Conservation (phyloP, 2,329 filamentous ascomycete species). For the Pseudogymnoascus verrucosus region DNA sequence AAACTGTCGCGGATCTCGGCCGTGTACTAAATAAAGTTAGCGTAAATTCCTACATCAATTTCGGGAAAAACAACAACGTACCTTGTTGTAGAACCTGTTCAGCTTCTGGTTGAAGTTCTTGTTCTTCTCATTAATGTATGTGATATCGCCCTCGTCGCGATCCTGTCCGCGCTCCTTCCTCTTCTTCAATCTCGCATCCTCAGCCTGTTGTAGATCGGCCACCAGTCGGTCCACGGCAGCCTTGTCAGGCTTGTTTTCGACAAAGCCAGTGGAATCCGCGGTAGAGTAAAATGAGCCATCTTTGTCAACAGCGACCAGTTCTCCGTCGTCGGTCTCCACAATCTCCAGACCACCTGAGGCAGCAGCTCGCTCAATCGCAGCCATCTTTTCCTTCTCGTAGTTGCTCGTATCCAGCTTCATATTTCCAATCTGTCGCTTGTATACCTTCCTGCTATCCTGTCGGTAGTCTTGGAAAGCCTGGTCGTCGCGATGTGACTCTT, state of each 20-base stretch:
- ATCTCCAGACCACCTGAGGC: conserved; percentile 81
- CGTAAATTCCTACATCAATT: background rate
- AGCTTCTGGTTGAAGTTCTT: conserved; percentile 99
- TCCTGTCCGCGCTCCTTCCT: conserved; percentile 68
- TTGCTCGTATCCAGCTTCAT: conserved; percentile 68
- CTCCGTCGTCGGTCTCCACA: conserved; percentile 89
- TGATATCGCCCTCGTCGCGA: conserved; percentile 85
- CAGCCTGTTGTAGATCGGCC: conserved; percentile 75
- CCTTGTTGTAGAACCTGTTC: conserved; percentile 90
- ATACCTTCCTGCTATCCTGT: conserved; percentile 82
- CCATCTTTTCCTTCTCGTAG: conserved; percentile 83
- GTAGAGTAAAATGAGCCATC: conserved; percentile 88
- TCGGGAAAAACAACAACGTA: conserved; percentile 24
- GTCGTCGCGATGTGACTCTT: conserved; percentile 69
- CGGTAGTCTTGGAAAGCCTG: conserved; percentile 86
- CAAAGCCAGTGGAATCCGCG: conserved; percentile 71
- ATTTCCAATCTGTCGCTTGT: conserved; percentile 81
- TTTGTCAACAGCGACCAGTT: conserved; percentile 88
- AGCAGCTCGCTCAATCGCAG: conserved; percentile 76
- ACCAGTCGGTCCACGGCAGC: conserved; percentile 84
- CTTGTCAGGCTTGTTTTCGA: conserved; percentile 79
- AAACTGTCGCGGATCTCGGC: conserved; percentile 95
- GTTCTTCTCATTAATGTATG: conserved; percentile 99
- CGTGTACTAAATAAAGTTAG: conserved; percentile 57
- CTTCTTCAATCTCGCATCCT: conserved; percentile 81